Conservation (phyloP, 108 stramenopile genomes). For the Skeletonema menzelii region DNA sequence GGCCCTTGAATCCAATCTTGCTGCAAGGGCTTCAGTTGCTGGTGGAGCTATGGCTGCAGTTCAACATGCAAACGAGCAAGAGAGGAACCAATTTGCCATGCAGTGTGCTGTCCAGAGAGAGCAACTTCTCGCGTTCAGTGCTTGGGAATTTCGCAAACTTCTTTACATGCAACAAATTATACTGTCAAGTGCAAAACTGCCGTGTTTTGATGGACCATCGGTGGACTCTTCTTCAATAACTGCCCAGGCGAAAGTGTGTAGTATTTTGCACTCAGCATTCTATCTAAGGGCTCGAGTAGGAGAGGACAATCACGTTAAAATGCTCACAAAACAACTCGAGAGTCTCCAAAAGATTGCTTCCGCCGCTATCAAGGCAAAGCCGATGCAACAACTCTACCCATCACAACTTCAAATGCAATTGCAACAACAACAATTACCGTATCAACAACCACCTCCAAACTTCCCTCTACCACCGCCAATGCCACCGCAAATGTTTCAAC, state of each 20-base stretch:
- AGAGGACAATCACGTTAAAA: constrained; percentile 62
- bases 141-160: constrained; percentile 81
- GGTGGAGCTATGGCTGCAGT: constrained; percentile 65
- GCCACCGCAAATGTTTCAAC: constrained; percentile 20
- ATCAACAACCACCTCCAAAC: constrained; percentile 12
- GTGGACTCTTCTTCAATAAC: constrained; percentile 62
- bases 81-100: constrained; percentile 56
- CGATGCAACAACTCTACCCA: constrained; percentile 7
- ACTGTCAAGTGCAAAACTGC: constrained; percentile 64
- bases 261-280: constrained; percentile 86
- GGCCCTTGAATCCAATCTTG: constrained; percentile 53
- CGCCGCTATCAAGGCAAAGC: constrained; percentile 16
- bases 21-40: constrained; percentile 70
- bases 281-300: constrained; percentile 72
- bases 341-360: constrained; percentile 50
- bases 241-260: constrained; percentile 71
- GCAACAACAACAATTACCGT: constrained; percentile 28
- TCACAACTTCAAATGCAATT: constrained; percentile 12
- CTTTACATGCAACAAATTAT: constrained; percentile 71
- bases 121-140: constrained; percentile 45
- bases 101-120: constrained; percentile 63
- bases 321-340: constrained; percentile 68
- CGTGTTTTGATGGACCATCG: constrained; percentile 81
- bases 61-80: constrained; percentile 66
- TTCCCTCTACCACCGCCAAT: constrained; percentile 18